phyloP scores from a whole-genome alignment of 2,329 filamentous ascomycete species.

The Cladosporium phlei region DNA sequence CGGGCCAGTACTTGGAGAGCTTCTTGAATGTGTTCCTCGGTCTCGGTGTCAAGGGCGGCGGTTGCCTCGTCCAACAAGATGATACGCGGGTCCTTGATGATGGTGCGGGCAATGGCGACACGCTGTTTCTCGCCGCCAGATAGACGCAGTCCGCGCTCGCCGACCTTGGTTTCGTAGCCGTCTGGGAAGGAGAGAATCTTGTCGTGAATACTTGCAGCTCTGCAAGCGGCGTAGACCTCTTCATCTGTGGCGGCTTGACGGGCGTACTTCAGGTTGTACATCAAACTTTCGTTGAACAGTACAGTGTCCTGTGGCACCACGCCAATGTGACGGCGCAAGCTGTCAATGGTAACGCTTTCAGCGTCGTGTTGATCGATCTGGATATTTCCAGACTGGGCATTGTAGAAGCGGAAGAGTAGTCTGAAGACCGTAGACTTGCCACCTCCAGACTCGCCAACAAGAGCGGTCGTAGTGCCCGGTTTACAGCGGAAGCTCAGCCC shows the following conservation, averaged over 20 bases:
- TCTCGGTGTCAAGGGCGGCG: conserved; percentile 84
- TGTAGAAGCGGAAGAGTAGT: conserved; percentile 94
- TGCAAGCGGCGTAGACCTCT: conserved; percentile 75
- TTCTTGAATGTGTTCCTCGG: conserved; percentile 86
- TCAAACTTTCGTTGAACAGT: conserved; percentile 86
- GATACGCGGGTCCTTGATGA: conserved; percentile 85
- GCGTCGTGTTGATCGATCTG: conserved; percentile 81
- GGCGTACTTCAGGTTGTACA: conserved; percentile 92
- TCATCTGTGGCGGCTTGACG: conserved; percentile 76
- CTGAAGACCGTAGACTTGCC: conserved; percentile 97
- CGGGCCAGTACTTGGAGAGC: conserved; percentile 76
- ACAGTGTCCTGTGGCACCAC: conserved; percentile 97
- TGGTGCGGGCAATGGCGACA: conserved; percentile 87
- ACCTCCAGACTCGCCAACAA: conserved; percentile 93
- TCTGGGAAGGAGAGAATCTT: conserved; percentile 87
- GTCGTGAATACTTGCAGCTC: conserved; percentile 85
- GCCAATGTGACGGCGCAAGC: conserved; percentile 83
- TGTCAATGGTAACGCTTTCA: conserved; percentile 77
- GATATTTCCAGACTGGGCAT: conserved; percentile 72
- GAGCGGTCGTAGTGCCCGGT: conserved; percentile 88
- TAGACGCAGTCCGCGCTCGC: conserved; percentile 78
- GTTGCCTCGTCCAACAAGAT: conserved; percentile 93
- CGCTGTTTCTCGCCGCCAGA: conserved; percentile 92
- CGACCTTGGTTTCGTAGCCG: conserved; percentile 82
- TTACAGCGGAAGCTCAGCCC: conserved; percentile 79